Percentiles rank a stretch among this genome's conserved stretches.
phyloP scores from a whole-genome alignment of 2,329 filamentous ascomycete species.

The Aspergillus pseudoglaucus region DNA sequence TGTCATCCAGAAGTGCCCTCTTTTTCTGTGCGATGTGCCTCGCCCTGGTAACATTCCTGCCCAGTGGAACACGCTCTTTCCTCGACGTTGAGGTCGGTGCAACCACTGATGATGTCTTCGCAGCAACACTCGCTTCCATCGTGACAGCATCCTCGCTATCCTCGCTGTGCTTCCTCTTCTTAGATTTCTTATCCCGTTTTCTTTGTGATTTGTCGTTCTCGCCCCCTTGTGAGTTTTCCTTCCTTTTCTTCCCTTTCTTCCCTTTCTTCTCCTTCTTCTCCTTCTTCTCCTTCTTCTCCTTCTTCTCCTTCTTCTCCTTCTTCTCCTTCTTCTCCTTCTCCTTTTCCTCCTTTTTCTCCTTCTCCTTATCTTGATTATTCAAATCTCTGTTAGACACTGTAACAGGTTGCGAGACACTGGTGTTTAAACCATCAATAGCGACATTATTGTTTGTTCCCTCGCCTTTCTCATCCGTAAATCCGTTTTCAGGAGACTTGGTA shows the following conservation, averaged over 20 bases:
- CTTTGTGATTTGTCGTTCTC: slow-evolving; percentile 17
- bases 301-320: slow-evolving; percentile 30
- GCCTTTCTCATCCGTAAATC: slow-evolving; percentile 6
- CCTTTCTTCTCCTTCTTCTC: slow-evolving; percentile 21
- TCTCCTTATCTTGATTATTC: slow-evolving; percentile 17
- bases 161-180: slow-evolving; percentile 31
- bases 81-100: slow-evolving; percentile 43
- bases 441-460: slow-evolving; percentile 5
- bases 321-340: slow-evolving; percentile 24
- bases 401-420: slow-evolving; percentile 10
- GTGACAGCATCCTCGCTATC: slow-evolving; percentile 5
- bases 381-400: slow-evolving; percentile 10
- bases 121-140: slow-evolving; percentile 12
- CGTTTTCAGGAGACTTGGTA: slow-evolving; percentile 37
- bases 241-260: slow-evolving; percentile 14
- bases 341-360: slow-evolving; percentile 13
- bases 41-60: slow-evolving; percentile 67
- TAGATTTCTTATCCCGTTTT: slow-evolving; percentile 28
- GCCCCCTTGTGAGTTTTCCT: slow-evolving; percentile 14
- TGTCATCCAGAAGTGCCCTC: slow-evolving; percentile 71
- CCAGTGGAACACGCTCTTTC: slow-evolving; percentile 43
- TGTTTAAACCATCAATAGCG: neutral
- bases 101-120: slow-evolving; percentile 31
- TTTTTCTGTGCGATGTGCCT: slow-evolving; percentile 85
- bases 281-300: slow-evolving; percentile 21